Conservation (phyloP, 352 stramenopile genomes). For the Globisporangium uncinulatum region DNA sequence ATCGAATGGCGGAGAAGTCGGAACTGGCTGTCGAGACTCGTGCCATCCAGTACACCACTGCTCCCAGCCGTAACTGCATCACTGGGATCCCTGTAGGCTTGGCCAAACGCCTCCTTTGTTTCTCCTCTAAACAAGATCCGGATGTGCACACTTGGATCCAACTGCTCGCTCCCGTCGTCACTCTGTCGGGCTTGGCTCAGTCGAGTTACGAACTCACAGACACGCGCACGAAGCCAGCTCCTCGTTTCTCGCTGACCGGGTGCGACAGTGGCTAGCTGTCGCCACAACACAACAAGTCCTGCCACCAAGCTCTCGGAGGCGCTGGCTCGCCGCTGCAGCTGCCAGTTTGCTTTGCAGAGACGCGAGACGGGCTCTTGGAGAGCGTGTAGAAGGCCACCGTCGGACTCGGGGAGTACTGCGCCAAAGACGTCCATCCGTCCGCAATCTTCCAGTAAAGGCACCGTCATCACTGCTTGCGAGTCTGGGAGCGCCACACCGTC, state of each 20-base stretch:
- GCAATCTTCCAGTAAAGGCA: constrained; percentile 5
- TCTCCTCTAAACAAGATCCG: constrained; percentile 15
- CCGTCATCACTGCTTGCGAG: neutral
- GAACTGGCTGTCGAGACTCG: constrained; percentile 5
- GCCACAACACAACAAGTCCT: constrained; percentile 3
- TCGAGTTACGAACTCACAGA: neutral
- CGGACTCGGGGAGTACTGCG: constrained; percentile 8
- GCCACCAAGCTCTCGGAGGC: neutral
- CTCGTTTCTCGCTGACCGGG: neutral
- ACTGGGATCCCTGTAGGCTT: constrained; percentile 1
- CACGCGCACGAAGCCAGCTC: neutral
- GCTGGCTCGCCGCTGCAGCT: neutral
- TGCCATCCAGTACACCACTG: neutral
- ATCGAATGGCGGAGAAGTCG: constrained; percentile 12
- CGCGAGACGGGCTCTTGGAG: constrained; percentile 7
- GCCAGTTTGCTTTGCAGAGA: constrained; percentile 3
- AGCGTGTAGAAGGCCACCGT: constrained; percentile 11
- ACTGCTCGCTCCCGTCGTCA: neutral
- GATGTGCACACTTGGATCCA: neutral
- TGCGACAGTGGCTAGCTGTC: neutral
- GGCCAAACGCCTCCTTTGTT: constrained; percentile 3
- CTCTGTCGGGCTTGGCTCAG: neutral
- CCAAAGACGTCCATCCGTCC: constrained; percentile 12
- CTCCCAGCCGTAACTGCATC: neutral
- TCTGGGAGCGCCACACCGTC: neutral